Conservation (phyloP, 2,329 filamentous ascomycete species). For the Mariannaea elegans region DNA sequence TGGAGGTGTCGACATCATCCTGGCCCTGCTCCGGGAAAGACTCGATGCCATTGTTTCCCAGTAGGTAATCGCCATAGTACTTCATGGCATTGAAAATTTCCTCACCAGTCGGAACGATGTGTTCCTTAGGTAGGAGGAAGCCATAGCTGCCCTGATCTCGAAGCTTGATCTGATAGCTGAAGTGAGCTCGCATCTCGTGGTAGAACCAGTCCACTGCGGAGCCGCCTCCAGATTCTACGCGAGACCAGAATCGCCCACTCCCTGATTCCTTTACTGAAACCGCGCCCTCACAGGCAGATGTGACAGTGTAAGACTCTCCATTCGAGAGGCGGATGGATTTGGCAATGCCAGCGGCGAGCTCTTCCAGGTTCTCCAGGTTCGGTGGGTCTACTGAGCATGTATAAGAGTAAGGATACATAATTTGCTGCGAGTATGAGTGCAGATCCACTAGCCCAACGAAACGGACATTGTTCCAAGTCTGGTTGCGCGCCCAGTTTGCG, state of each 20-base stretch:
- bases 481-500: conserved; percentile 83
- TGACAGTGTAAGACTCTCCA: conserved; percentile 78
- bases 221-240: conserved; percentile 80
- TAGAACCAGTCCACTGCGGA: conserved; percentile 96
- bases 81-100: conserved; percentile 86
- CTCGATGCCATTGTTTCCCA: conserved; percentile 75
- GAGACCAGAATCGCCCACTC: conserved; percentile 39
- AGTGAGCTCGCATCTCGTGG: conserved; percentile 81
- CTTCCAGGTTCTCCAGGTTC: conserved; percentile 89
- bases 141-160: conserved; percentile 94
- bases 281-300: conserved; percentile 87
- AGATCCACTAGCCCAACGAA: conserved; percentile 91
- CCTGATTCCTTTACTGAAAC: conserved; percentile 49
- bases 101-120: conserved; percentile 89
- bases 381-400: conserved; percentile 82
- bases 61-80: conserved; percentile 83
- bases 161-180: conserved; percentile 93
- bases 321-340: conserved; percentile 87
- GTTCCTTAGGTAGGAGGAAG: conserved; percentile 85
- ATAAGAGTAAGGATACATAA: conserved; percentile 91
- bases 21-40: conserved; percentile 40
- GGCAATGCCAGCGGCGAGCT: conserved; percentile 85
- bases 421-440: conserved; percentile 94
- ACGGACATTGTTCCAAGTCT: conserved; percentile 76
- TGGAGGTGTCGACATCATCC: conserved; percentile 23